Evolutionary conservation across 441 rosid genomes (phyloP).

Genomic region (Dalechampia spathulata): DNA sequence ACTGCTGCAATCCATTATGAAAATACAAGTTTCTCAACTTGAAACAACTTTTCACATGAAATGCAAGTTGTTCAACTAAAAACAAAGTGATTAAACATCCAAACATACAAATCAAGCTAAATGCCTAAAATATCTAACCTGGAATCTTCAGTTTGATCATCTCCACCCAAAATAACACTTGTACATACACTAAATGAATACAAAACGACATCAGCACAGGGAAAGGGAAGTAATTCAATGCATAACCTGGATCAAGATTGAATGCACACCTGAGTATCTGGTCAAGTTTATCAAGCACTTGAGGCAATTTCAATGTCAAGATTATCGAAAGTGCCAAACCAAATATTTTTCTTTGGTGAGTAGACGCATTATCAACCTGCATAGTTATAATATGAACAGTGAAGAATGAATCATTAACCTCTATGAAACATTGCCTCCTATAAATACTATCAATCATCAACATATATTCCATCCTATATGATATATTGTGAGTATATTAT

Average conservation of each 20-base stretch:
- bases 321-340: slow-evolving; percentile 87
- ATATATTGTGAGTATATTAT: not conserved
- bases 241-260: slow-evolving; percentile 3
- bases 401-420: slow-evolving; percentile 1
- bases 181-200: slow-evolving; percentile 60
- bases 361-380: slow-evolving; percentile 79
- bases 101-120: not conserved
- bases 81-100: not conserved
- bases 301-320: slow-evolving; percentile 84
- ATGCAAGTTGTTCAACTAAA: no score
- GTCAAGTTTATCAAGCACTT: slow-evolving; percentile 90
- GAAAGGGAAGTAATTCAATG: not conserved
- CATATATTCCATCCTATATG: no score
- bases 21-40: not conserved
- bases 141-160: slow-evolving; percentile 71
- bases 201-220: slow-evolving; percentile 6
- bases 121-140: slow-evolving; percentile 35
- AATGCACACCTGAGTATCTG: slow-evolving; percentile 69
- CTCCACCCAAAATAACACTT: slow-evolving; percentile 77
- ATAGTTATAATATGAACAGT: slow-evolving; percentile 17
- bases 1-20: slow-evolving; percentile 41
- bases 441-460: not conserved
- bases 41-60: no score
- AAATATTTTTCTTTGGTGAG: slow-evolving; percentile 63
- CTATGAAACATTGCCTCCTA: not conserved